Evolutionary conservation across 768 basidiomycete species (phyloP).

Genomic region (Collybiopsis luxurians): DNA sequence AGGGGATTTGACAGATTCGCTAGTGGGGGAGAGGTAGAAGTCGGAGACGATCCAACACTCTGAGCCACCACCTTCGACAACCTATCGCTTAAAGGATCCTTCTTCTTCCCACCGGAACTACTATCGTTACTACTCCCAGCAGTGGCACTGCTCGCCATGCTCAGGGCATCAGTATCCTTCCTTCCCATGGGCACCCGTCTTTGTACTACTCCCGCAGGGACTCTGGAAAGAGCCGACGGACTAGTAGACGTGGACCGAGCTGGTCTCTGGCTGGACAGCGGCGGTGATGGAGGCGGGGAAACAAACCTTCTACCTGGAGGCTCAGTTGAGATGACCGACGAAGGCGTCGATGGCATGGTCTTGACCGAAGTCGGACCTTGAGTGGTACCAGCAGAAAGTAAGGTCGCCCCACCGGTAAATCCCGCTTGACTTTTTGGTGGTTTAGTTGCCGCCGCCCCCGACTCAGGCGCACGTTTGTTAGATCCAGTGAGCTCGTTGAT

Average conservation of each 20-base stretch:
- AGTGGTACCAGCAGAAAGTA: conserved; percentile 9
- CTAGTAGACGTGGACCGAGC: not conserved
- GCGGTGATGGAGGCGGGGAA: conserved; percentile 33
- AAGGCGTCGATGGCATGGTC: conserved; percentile 20
- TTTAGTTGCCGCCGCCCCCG: not conserved
- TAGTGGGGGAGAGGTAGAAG: not conserved
- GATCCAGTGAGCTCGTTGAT: conserved; percentile 39
- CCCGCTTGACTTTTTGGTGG: conserved; percentile 23
- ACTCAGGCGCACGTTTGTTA: conserved; percentile 10
- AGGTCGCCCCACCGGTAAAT: conserved; percentile 38
- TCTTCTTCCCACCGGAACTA: conserved; percentile 15
- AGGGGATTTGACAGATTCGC: not conserved
- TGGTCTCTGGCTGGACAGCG: not conserved
- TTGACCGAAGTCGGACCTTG: conserved; percentile 7
- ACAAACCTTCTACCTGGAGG: conserved; percentile 33
- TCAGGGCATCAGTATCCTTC: not conserved
- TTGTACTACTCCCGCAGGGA: not conserved
- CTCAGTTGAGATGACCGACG: conserved; percentile 21
- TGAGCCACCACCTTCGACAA: conserved; percentile 37
- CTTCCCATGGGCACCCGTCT: not conserved
- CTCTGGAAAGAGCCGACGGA: not conserved
- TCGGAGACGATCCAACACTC: conserved; percentile 9
- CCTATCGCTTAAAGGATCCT: conserved; percentile 41
- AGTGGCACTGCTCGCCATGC: conserved; percentile 2
- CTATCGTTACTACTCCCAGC: not conserved